These are phyloP conservation scores for Amorphotheca resinae DNA, from an alignment of 495 filamentous ascomycete genomes.

Conservation along the genomic window DNA sequence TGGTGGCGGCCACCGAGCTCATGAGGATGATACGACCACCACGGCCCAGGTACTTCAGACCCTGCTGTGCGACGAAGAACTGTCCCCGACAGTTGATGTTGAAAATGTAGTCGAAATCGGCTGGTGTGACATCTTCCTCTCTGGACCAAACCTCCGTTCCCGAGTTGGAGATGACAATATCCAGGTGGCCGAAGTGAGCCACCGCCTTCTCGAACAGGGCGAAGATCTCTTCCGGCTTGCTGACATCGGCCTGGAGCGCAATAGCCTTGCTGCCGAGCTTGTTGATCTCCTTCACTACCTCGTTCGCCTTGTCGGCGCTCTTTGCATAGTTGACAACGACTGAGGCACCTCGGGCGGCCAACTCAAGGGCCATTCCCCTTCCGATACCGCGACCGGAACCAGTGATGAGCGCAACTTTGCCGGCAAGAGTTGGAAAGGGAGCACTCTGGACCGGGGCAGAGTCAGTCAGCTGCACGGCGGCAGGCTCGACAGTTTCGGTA, in stretches of 20 bases:
- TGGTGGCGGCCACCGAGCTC: constrained; percentile 38
- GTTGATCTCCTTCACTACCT: constrained; percentile 50
- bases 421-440: constrained; percentile 23
- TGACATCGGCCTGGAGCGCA: constrained; percentile 67
- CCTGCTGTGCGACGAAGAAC: constrained; percentile 74
- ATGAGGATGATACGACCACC: constrained; percentile 58
- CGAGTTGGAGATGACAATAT: constrained; percentile 64
- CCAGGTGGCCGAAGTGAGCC: constrained; percentile 51
- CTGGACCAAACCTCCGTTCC: constrained; percentile 52
- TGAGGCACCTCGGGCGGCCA: constrained; percentile 56
- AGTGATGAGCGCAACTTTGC: constrained; percentile 64
- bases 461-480: neutral
- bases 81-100: constrained; percentile 65
- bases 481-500: neutral
- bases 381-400: constrained; percentile 65
- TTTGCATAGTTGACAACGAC: constrained; percentile 71
- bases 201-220: constrained; percentile 52
- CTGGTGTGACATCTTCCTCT: constrained; percentile 57
- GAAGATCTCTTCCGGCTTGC: constrained; percentile 49
- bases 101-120: constrained; percentile 66
- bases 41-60: constrained; percentile 52
- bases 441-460: neutral
- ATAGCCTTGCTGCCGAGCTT: constrained; percentile 42
- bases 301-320: constrained; percentile 46
- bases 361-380: constrained; percentile 60